phyloP scores from a whole-genome alignment of 192 early-diverging fungal genomes.

The Diversispora epigaea region DNA sequence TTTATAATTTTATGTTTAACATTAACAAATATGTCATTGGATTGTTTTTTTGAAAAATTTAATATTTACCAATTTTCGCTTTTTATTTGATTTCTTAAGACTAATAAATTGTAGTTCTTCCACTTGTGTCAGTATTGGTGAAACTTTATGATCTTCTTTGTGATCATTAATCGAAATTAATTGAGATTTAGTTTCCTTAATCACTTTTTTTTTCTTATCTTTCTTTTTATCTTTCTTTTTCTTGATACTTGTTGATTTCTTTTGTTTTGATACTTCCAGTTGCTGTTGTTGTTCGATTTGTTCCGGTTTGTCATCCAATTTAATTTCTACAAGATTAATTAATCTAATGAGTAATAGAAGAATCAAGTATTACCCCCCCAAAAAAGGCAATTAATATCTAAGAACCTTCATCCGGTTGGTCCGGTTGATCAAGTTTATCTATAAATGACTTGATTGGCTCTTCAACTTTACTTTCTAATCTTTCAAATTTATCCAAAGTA shows the following conservation, averaged over 20 bases:
- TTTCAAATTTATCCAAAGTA: conserved; percentile 70
- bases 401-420: conserved; percentile 27
- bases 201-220: conserved; percentile 32
- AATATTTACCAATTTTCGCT: conserved; percentile 36
- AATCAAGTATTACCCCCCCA: not conserved
- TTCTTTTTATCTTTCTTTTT: conserved; percentile 26
- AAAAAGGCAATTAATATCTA: not conserved
- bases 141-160: conserved; percentile 10
- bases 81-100: conserved; percentile 39
- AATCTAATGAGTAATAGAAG: not conserved
- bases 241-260: conserved; percentile 35
- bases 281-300: not conserved
- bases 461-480: conserved; percentile 57
- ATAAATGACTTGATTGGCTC: conserved; percentile 52
- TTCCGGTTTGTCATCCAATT: not conserved
- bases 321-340: not conserved
- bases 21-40: conserved; percentile 7
- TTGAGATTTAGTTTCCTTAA: conserved; percentile 12
- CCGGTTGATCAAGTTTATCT: conserved; percentile 32
- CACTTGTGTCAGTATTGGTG: conserved; percentile 32
- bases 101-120: conserved; percentile 42
- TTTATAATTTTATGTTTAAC: not conserved
- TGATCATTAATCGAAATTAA: not conserved
- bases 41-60: not conserved
- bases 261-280: conserved; percentile 24